Base-by-base conservation (phyloP, 345 rosid genomes). In the Bruguiera gymnorhiza region DNA sequence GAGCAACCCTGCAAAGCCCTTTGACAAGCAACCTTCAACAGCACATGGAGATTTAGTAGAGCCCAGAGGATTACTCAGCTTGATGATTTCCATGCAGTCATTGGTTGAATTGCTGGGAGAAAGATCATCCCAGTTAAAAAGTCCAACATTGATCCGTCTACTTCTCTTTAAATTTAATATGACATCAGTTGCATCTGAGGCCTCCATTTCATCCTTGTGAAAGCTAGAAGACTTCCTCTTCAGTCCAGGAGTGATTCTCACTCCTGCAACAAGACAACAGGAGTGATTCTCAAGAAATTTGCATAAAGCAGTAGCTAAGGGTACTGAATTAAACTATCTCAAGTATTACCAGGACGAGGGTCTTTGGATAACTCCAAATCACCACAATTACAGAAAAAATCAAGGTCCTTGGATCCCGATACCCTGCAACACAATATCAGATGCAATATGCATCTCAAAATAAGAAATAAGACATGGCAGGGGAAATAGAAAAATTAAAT, bases 1-100 rank as follows among this genome's bases (percentile, higher is more conserved):
- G 57, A 95, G 79, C 69, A 88, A 88, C 72, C 97, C 93, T 0
- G 93, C 97, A 64, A 95, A 84, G 63, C 97, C 97, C 86, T 78
- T 86, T 0, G 97, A 86, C 60, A 95, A 83, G 84, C 88, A 85
- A 63, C 94, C 83, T 65, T 95, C 97, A 4, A 87, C 87, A 5
- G 86, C 83, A 60, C 97, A 95, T 1, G 80, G 79, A 58, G 94
- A 81, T 76, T 83, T 86, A 13, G 87, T 75, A 31, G 82, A 83
- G 55, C 93, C 76, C 56, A 73, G 58, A 4, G 92, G 82, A 79
- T 87, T 82, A 53, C 74, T 76, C 60, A 71, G 83, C 52, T 72
- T 85, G 39, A 30, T 76, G 52, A 70, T 53, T 24, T 89, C 95
- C 86, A 83, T 83, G 76, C 80, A 57, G 46, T 83, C 88, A 39